phyloP scores from a whole-genome alignment of 192 early-diverging fungal genomes.

The Coemansia sp. region DNA sequence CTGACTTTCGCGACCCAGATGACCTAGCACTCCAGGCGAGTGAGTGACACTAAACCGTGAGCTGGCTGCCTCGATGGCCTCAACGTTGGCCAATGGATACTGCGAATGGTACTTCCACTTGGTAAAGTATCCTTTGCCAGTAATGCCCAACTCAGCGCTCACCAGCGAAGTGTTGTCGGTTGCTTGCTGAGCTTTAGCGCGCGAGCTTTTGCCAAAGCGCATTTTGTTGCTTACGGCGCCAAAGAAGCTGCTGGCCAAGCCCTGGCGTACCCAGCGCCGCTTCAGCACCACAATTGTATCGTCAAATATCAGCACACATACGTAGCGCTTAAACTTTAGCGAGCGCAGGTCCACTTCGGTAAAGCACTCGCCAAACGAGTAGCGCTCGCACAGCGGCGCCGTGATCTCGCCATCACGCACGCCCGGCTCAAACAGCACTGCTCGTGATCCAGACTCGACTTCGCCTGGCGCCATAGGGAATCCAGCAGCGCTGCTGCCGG shows the following conservation, averaged over 20 bases:
- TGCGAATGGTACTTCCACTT: constrained; percentile 68
- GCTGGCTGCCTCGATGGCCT: constrained; percentile 62
- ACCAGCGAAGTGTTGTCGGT: constrained; percentile 54
- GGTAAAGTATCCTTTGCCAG: constrained; percentile 64
- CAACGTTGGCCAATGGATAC: constrained; percentile 58
- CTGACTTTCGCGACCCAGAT: constrained; percentile 44
- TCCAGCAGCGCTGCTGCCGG: constrained; percentile 16
- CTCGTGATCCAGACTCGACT: constrained; percentile 57
- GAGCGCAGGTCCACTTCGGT: constrained; percentile 62
- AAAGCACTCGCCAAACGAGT: constrained; percentile 66
- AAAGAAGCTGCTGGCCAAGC: constrained; percentile 54
- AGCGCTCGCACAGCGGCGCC: constrained; percentile 56
- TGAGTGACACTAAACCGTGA: constrained; percentile 50
- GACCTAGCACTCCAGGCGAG: constrained; percentile 39
- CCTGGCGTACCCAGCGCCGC: constrained; percentile 60
- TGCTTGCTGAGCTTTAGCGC: constrained; percentile 22
- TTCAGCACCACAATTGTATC: constrained; percentile 66
- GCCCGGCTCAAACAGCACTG: constrained; percentile 59
- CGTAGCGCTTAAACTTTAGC: constrained; percentile 63
- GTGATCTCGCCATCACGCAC: constrained; percentile 56
- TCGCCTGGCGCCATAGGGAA: constrained; percentile 59
- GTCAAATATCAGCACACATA: constrained; percentile 64
- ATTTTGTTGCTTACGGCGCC: constrained; percentile 57
- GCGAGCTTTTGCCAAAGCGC: constrained; percentile 50
- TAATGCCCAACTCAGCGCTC: constrained; percentile 52